Base-by-base conservation (phyloP, 2,329 filamentous ascomycete species). In the Leptographium wingfieldii region DNA sequence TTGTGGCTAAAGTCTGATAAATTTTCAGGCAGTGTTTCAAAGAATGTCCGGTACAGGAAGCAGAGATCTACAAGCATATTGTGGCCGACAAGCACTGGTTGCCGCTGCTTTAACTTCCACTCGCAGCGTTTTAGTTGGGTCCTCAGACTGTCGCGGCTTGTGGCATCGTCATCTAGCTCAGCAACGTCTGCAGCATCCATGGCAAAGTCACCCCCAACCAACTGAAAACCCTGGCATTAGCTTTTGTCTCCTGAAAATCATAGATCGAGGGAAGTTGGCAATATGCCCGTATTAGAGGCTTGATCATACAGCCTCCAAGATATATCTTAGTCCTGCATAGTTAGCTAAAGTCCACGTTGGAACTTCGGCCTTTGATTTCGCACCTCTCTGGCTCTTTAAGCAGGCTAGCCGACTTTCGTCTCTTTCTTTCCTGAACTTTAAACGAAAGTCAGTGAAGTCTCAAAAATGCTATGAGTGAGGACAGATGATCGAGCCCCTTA, bases 11-110 rank as follows among this genome's bases (percentile, higher is more conserved):
- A 88, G 27, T 78, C 77, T 3, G 75, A 72, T 1, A 85, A 68
- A 0, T 72, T 78, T 2, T 73, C 69, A 0, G 84, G 85, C 2
- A 87, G 71, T 1, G 71, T 63, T 1, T 81, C 81, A 56, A 86
- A 73, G 68, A 88, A 88, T 1, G 77, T 78, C n/a, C 74, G 70
- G 68, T 86, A 84, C 43, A 87, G 70, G 65, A 86, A 86, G 43
- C 82, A 77, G 3, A 88, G 72, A 64, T 88, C 84, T 1, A 79
- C 77, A 63, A 87, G 81, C 61, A 83, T 74, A 65, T 88, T 87
- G 70, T 88, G 84, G 0, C 84, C 83, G 3, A 87, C 75, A 0
- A 87, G 65, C 0, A 83, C 64, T 0, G 70, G 73, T 2, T 61
- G 63, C 14, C 64, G 65, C 1, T 40, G 38, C 54, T 69, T 68